Evolutionary conservation across 768 basidiomycete genomes (phyloP).

Genomic region (Boletus patriciae): DNA sequence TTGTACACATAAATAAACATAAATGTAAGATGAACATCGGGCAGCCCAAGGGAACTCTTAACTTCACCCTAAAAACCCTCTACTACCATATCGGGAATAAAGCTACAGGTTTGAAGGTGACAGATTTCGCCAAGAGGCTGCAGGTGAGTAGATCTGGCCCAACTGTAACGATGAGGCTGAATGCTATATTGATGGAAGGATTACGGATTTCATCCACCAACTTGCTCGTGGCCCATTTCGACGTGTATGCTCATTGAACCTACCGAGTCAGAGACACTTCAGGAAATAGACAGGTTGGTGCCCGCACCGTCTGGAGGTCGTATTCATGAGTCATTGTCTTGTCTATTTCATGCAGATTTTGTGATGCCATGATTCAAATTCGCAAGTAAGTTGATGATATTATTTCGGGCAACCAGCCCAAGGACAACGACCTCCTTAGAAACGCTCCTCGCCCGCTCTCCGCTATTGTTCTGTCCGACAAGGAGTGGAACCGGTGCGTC

Average conservation of each 20-base stretch:
- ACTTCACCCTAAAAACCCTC: no score
- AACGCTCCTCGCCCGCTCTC: constrained; percentile 92
- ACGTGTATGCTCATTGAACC: constrained; percentile 98
- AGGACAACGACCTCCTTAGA: constrained; percentile 87
- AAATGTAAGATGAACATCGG: no score
- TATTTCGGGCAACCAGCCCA: constrained; percentile 81
- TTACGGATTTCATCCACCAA: constrained; percentile 95
- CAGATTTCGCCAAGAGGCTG: constrained; percentile 94
- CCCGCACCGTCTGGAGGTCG: background rate
- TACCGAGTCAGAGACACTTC: constrained; percentile 91
- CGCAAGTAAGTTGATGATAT: constrained; percentile 89
- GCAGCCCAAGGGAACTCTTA: no score
- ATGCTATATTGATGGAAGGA: constrained; percentile 46
- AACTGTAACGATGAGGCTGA: background rate
- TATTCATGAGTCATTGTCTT: background rate
- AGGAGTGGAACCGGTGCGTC: constrained; percentile 82
- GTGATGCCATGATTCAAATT: constrained; percentile 98
- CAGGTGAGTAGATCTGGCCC: constrained; percentile 53
- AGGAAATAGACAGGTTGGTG: constrained; percentile 82
- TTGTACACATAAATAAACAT: no score
- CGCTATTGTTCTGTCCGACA: constrained; percentile 66
- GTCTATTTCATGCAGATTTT: constrained; percentile 59
- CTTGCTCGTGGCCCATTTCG: constrained; percentile 96
- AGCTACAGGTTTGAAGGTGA: constrained; percentile 83
- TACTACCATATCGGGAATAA: no score